Conservation (phyloP, 108 stramenopile genomes). For the Cyclotella sp. region DNA sequence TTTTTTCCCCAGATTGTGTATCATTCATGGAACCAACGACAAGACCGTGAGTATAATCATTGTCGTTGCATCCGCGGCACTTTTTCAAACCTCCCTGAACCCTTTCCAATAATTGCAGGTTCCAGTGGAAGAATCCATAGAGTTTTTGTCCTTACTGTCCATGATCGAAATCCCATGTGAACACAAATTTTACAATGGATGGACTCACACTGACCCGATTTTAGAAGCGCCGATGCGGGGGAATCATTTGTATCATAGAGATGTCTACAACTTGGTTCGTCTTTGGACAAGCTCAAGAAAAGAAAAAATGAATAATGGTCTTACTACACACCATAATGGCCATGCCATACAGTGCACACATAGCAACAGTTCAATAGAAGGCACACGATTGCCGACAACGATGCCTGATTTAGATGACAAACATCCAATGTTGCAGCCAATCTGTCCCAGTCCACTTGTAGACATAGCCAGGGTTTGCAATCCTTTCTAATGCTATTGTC, state of each 20-base stretch:
- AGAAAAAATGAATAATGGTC: background rate
- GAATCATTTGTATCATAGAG: conserved; percentile 68
- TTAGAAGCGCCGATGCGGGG: conserved; percentile 68
- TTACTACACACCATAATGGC: background rate
- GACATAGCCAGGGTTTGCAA: conserved; percentile 38
- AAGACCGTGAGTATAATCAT: conserved; percentile 46
- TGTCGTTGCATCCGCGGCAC: no score
- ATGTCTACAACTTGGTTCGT: conserved; percentile 56
- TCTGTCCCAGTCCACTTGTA: conserved; percentile 34
- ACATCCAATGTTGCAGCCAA: conserved; percentile 33
- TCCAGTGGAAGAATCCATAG: conserved; percentile 49
- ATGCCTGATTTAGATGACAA: conserved; percentile 27
- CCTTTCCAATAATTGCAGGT: conserved; percentile 14
- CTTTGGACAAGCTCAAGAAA: conserved; percentile 37
- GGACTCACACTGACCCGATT: conserved; percentile 77
- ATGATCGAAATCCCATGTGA: conserved; percentile 23
- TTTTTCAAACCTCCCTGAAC: background rate
- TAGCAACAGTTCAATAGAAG: background rate
- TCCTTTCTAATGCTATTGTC: conserved; percentile 26
- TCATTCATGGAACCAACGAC: conserved; percentile 62
- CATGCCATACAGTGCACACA: background rate
- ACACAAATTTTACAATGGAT: conserved; percentile 54
- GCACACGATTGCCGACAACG: background rate
- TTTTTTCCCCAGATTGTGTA: conserved; percentile 53
- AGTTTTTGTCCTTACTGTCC: conserved; percentile 42